These are phyloP conservation scores for Catharanthus roseus DNA, from an alignment of 257 asterid genomes.

Conservation along the genomic window DNA sequence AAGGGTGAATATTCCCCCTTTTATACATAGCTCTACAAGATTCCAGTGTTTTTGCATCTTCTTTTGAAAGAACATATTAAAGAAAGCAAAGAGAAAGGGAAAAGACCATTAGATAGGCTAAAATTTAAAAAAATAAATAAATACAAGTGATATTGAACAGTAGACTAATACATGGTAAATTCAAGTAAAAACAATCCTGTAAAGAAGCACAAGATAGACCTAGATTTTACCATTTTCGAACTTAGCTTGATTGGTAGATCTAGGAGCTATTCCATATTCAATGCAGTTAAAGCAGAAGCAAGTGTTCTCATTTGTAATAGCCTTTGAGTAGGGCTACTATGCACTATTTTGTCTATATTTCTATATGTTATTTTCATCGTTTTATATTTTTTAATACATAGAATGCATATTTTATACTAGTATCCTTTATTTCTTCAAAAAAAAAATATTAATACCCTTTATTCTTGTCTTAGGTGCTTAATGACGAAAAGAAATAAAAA, in stretches of 20 bases:
- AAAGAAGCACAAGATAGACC: slow-evolving; percentile 30
- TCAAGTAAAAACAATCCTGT: not conserved
- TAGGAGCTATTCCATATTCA: slow-evolving; percentile 64
- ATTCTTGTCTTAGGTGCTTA: no score
- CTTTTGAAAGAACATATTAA: slow-evolving; percentile 62
- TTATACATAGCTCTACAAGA: slow-evolving; percentile 49
- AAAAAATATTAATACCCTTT: no score
- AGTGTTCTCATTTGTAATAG: slow-evolving; percentile 66
- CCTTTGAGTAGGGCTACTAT: slow-evolving; percentile 40
- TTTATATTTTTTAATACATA: no score
- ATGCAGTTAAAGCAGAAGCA: slow-evolving; percentile 63
- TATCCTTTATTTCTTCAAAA: no score
- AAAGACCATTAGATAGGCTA: not conserved
- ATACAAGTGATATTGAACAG: not conserved
- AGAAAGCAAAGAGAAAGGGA: slow-evolving; percentile 2
- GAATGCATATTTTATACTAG: no score
- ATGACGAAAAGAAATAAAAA: no score
- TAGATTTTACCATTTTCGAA: slow-evolving; percentile 87
- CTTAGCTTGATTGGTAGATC: slow-evolving; percentile 57
- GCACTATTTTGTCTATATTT: no score
- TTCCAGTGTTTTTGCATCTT: slow-evolving; percentile 55
- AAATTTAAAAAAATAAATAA: no score
- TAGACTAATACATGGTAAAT: not conserved
- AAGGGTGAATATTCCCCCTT: slow-evolving; percentile 75
- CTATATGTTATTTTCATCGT: no score